Evolutionary conservation across 768 basidiomycete species (phyloP).

Genomic region (Hericium erinaceus): DNA sequence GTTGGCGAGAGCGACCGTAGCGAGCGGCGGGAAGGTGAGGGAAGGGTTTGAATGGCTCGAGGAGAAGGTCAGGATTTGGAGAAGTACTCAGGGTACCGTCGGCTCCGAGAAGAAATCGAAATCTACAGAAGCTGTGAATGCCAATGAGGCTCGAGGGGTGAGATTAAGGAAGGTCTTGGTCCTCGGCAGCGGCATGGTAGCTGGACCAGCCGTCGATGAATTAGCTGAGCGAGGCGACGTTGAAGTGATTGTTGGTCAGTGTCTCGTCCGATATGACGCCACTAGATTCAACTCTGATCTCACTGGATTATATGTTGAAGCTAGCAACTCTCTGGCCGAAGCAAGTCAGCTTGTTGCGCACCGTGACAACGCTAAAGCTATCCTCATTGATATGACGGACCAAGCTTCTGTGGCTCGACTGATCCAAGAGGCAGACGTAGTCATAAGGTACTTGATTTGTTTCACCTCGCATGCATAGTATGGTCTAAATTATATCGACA

Average conservation of each 20-base stretch:
- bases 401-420: conserved; percentile 35
- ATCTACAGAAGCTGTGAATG: background rate
- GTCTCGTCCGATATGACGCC: conserved; percentile 1
- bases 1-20: conserved; percentile 65
- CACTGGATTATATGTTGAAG: conserved; percentile 27
- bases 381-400: conserved; percentile 54
- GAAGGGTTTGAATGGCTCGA: conserved; percentile 51
- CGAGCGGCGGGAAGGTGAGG: conserved; percentile 44
- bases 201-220: conserved; percentile 76
- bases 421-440: conserved; percentile 60
- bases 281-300: background rate
- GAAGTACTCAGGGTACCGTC: conserved; percentile 6
- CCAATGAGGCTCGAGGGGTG: background rate
- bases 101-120: background rate
- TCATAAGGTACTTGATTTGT: conserved; percentile 60
- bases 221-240: conserved; percentile 56
- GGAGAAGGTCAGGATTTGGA: conserved; percentile 38
- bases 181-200: conserved; percentile 94
- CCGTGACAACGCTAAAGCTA: conserved; percentile 43
- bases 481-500: conserved; percentile 21
- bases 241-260: conserved; percentile 69
- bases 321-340: conserved; percentile 62
- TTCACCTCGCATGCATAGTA: background rate
- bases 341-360: conserved; percentile 36
- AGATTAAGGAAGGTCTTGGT: conserved; percentile 63